Base-by-base conservation (phyloP, 2,329 filamentous ascomycete genomes). In the Aphanoascus verrucosus region DNA sequence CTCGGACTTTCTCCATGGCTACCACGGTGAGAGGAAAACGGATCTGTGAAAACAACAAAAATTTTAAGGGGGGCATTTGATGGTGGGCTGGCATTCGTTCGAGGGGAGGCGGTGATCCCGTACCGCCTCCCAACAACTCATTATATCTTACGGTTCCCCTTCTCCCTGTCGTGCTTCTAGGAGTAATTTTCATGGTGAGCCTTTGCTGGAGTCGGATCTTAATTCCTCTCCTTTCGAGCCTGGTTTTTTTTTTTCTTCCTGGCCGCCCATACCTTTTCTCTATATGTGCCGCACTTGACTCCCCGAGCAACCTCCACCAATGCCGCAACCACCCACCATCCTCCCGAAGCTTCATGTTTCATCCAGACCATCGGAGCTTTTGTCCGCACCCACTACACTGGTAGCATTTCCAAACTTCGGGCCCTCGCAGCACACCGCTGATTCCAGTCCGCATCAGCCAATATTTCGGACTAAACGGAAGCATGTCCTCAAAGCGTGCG, bases 401-500 rank as follows among this genome's bases (percentile, higher is more conserved):
- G 61, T 64, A 42, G 62, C 67, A 44, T 52, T 67, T 32, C 61
- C 67, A 11, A 63, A 63, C 28, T 55, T 67, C 31, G 64, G 67
- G 35, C 55, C 62, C 53, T 62, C 63, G 20, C 59, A 61, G 23
- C 58, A 60, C 46, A 40, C 62, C 31, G 59, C 56, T 11, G 67
- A 71, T 41, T 64, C 67, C 35, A 69, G 66, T 56, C 61, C 63
- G 9, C 64, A 69, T 44, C 67, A 69, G 44, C 69, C 68, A 17
- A 62, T 71, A 23, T 71, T 70, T 56, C 67, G 70, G 11, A 69
- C 70, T 35, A 72, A 72, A 58, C 65, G 70, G 41, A 72, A 72
- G 57, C 70, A 72, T 63, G 70, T 72, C 31, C 58, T 72, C 14
- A 72, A 72, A 53, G 70, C 70, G 5, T 72, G 70, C 56, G 70